phyloP scores from a whole-genome alignment of 352 stramenopile genomes.

The Thraustotheca clavata region DNA sequence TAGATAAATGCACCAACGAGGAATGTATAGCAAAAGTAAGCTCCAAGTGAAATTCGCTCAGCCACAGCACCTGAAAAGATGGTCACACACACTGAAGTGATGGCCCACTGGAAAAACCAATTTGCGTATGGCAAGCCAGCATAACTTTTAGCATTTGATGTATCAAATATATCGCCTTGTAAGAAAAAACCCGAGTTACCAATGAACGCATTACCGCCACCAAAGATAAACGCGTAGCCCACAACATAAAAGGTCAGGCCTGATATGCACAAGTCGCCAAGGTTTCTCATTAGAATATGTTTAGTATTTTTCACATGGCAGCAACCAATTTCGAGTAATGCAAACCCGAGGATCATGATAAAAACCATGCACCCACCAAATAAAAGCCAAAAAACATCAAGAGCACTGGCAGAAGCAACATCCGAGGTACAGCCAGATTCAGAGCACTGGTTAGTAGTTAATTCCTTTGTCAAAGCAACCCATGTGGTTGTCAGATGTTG shows the following conservation, averaged over 20 bases:
- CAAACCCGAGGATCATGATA: slow-evolving; percentile 58
- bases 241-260: slow-evolving; percentile 40
- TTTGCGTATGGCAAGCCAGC: slow-evolving; percentile 31
- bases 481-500: neutral
- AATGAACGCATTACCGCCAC: slow-evolving; percentile 22
- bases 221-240: slow-evolving; percentile 55
- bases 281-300: slow-evolving; percentile 75
- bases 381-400: slow-evolving; percentile 29
- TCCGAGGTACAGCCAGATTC: neutral
- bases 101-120: slow-evolving; percentile 65
- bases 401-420: neutral
- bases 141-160: neutral
- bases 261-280: slow-evolving; percentile 56
- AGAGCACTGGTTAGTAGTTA: neutral
- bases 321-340: slow-evolving; percentile 55
- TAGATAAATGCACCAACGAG: slow-evolving; percentile 58
- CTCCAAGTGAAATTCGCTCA: slow-evolving; percentile 42
- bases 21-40: slow-evolving; percentile 50
- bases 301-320: slow-evolving; percentile 48
- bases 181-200: slow-evolving; percentile 25
- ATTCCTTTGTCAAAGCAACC: neutral
- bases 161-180: slow-evolving; percentile 17
- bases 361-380: slow-evolving; percentile 39
- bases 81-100: slow-evolving; percentile 49
- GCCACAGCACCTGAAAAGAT: slow-evolving; percentile 68